A percentile compares a stretch with the other conserved stretches of the same genome.
Evolutionary conservation across 2,329 filamentous ascomycete species (phyloP).

Genomic region (Aspergillus nomiae): DNA sequence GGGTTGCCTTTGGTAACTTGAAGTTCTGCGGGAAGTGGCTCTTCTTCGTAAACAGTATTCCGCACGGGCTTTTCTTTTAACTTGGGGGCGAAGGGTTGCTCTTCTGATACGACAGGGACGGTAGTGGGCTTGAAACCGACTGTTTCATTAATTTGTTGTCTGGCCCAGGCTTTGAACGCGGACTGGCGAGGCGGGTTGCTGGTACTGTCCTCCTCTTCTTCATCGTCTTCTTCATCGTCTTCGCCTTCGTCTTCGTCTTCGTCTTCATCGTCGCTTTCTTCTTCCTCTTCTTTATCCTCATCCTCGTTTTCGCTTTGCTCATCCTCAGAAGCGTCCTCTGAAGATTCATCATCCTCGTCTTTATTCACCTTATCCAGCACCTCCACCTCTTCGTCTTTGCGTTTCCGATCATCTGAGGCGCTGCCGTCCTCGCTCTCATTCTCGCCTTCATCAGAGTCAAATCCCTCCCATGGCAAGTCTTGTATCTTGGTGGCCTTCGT

Average conservation of each 20-base stretch:
- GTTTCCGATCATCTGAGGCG: constrained; percentile 27
- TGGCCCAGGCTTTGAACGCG: constrained; percentile 94
- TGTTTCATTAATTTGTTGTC: constrained; percentile 79
- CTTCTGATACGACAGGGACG: constrained; percentile 33
- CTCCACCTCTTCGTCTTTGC: constrained; percentile 18
- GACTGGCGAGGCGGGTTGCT: constrained; percentile 47
- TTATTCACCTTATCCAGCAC: constrained; percentile 27
- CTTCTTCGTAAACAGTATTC: constrained; percentile 41
- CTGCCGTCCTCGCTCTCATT: constrained; percentile 35
- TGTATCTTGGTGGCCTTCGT: constrained; percentile 26
- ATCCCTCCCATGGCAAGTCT: constrained; percentile 51
- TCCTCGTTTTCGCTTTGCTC: constrained; percentile 30
- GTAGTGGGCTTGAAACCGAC: constrained; percentile 65
- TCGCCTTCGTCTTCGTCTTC: constrained; percentile 34
- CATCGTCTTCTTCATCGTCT: constrained; percentile 33
- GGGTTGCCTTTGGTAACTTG: constrained; percentile 43
- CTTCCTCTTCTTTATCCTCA: constrained; percentile 21
- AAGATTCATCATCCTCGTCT: constrained; percentile 28
- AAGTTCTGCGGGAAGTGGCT: constrained; percentile 43
- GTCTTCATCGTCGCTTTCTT: constrained; percentile 29
- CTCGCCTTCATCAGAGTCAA: constrained; percentile 44
- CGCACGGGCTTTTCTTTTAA: constrained; percentile 33
- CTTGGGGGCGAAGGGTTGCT: constrained; percentile 32
- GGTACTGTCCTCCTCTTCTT: constrained; percentile 32
- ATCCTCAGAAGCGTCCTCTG: constrained; percentile 24